Base-by-base conservation (phyloP, 495 filamentous ascomycete species). In the Geopyxis carbonaria region DNA sequence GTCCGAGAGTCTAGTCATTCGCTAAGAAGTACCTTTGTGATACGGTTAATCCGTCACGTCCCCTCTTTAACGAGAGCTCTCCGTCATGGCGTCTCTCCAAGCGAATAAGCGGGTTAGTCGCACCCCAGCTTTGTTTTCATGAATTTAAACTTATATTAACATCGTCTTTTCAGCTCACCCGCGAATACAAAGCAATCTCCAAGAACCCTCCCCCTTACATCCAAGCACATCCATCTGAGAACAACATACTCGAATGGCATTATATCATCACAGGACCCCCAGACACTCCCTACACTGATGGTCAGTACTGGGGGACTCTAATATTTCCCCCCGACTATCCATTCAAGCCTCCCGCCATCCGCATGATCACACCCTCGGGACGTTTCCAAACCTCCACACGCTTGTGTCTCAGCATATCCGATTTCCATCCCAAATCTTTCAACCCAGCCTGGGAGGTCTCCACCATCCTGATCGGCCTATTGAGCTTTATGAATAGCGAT, bases 401-500 rank as follows among this genome's bases (percentile, higher is more conserved):
- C 14, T 75, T 97, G 13, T 95, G 91, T 50, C 79, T 95, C 39
- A 83, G 77, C 57, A 97, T 95, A 50, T 81, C 74, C 45, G 89
- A 97, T 57, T 97, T 95, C 61, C 89, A 97, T 57, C 89, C 89
- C 0, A 85, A 86, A 50, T 86, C 79, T 27, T 97, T 97, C 68
- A 97, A 97, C 55, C 89, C 89, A 7, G 86, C 89, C n/a, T 97
- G 89, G 89, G 84, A 92, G 49, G 89, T 95, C 8, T 83, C 76
- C 30, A 97, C 89, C 2, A 97, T 97, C 49, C 65, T 97, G 14
- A 93, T 93, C 44, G 89, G 89, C 27, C 66, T 97, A 13, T 66
- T 94, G 40, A 85, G 78, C 28, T 97, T 97, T 59, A 97, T 97
- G 89, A 95, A 87, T 2, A 82, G 78, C 44, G 87, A 97, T 53